phyloP scores from a whole-genome alignment of 148 eudicot genomes.

The Mesembryanthemum crystallinum region DNA sequence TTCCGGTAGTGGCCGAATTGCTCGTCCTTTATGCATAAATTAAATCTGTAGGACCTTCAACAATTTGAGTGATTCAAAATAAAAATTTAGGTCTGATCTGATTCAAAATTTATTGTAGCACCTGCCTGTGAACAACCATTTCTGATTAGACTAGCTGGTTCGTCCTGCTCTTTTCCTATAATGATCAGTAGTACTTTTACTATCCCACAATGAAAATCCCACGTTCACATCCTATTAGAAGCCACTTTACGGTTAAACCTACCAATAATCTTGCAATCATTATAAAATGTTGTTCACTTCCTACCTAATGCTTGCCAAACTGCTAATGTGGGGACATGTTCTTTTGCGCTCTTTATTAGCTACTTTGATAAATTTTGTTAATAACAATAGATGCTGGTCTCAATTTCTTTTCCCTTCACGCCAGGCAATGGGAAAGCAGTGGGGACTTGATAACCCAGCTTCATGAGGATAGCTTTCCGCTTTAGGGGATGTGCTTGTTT shows the following conservation, averaged over 20 bases:
- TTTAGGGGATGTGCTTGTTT: conserved; percentile 15
- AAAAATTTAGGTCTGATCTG: background rate
- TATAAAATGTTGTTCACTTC: conserved; percentile 12
- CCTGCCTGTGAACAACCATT: background rate
- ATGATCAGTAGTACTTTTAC: too few species aligned
- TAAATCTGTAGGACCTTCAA: background rate
- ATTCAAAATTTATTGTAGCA: background rate
- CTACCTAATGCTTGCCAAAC: background rate
- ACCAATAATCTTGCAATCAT: conserved; percentile 5
- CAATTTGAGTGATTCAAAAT: background rate
- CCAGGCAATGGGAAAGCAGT: conserved; percentile 7
- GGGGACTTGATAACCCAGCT: conserved; percentile 20
- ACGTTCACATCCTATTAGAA: background rate
- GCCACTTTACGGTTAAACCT: background rate
- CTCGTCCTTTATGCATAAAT: too few species aligned
- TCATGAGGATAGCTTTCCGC: conserved; percentile 13
- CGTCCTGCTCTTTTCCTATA: background rate
- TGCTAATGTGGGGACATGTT: conserved; percentile 7
- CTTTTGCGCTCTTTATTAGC: conserved; percentile 5
- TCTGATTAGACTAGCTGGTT: background rate
- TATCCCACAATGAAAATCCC: background rate
- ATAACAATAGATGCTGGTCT: background rate
- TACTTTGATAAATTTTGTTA: background rate
- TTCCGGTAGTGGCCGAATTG: too few species aligned
- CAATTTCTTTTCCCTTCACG: background rate